Evolutionary conservation across 106 monocot genomes (phyloP).

Genomic region (Allium fistulosum): DNA sequence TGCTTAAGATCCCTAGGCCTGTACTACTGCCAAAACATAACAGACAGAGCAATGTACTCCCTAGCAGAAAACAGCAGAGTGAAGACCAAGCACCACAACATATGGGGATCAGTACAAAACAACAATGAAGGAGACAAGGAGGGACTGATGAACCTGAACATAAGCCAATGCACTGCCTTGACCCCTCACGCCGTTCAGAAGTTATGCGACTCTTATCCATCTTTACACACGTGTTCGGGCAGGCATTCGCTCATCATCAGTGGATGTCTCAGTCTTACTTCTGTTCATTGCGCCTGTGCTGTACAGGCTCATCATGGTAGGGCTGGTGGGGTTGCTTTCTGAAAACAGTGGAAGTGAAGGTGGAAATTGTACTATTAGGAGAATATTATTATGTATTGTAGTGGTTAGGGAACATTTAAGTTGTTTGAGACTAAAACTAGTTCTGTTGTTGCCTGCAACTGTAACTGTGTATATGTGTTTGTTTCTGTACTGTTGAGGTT

Average conservation of each 20-base stretch:
- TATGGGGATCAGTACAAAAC: neutral
- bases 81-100: constrained; percentile 20
- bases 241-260: constrained; percentile 87
- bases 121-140: constrained; percentile 10
- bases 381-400: no score
- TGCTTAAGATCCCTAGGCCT: constrained; percentile 60
- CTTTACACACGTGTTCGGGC: constrained; percentile 77
- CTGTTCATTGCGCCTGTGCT: constrained; percentile 81
- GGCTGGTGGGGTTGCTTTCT: constrained; percentile 10
- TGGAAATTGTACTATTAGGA: no score
- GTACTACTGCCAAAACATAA: constrained; percentile 98
- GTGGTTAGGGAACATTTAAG: no score
- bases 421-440: no score
- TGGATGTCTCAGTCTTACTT: constrained; percentile 88
- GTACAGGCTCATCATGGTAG: constrained; percentile 29
- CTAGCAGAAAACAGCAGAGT: constrained; percentile 52
- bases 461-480: no score
- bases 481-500: no score
- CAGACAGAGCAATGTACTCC: constrained; percentile 89
- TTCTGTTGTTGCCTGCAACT: no score
- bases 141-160: constrained; percentile 79
- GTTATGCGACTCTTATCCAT: constrained; percentile 83
- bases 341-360: neutral
- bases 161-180: constrained; percentile 96
- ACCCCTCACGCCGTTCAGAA: constrained; percentile 91